phyloP scores from a whole-genome alignment of 176 grass and related monocot genomes.

The Echinochloa phyllopogon region DNA sequence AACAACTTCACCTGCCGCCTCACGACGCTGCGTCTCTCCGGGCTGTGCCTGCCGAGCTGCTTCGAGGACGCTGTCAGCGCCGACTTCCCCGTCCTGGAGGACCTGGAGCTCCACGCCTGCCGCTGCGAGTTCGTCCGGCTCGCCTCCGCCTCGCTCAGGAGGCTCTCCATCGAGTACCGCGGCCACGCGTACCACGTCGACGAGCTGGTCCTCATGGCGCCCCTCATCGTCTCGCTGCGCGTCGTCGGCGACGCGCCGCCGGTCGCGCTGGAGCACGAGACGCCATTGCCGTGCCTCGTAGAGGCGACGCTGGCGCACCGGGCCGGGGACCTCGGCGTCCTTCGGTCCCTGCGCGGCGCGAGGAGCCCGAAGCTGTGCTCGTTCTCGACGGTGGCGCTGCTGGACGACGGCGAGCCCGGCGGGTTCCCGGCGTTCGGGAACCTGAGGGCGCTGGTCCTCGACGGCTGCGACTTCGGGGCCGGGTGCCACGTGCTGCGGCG shows the following conservation, averaged over 20 bases:
- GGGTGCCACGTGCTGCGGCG: not conserved
- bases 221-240: not conserved
- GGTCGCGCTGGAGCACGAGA: not conserved
- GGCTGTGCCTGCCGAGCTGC: not conserved
- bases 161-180: not conserved
- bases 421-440: slow-evolving; percentile 13
- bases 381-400: not conserved
- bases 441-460: slow-evolving; percentile 20
- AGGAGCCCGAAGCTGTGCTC: not conserved
- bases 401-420: not conserved
- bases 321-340: not conserved
- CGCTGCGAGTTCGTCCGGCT: not conserved
- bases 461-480: slow-evolving; percentile 18
- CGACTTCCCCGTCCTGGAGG: slow-evolving; percentile 11
- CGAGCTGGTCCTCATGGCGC: not conserved
- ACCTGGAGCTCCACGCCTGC: slow-evolving; percentile 3
- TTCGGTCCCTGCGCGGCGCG: not conserved
- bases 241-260: not conserved
- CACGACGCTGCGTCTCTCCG: not conserved
- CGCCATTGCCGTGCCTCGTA: slow-evolving; percentile 9
- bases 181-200: too few relatives aligned
- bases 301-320: not conserved
- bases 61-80: not conserved
- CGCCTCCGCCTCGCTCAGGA: slow-evolving; percentile 12
- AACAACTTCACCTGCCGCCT: not conserved